Evolutionary conservation across 495 filamentous ascomycete genomes (phyloP).

Genomic region (Bacidia gigantensis): DNA sequence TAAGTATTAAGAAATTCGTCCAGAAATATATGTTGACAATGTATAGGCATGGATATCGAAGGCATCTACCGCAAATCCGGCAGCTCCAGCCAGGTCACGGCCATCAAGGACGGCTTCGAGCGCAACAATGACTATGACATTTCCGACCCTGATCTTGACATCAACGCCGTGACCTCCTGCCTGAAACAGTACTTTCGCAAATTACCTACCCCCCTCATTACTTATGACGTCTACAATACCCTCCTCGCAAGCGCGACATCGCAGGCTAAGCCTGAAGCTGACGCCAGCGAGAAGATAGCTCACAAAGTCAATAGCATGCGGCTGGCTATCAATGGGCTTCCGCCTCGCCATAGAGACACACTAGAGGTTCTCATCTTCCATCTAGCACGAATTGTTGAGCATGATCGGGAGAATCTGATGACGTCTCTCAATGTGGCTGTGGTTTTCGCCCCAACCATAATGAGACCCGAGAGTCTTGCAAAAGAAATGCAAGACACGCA

Average conservation of each 20-base stretch:
- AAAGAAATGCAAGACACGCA: conserved; percentile 95
- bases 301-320: conserved; percentile 52
- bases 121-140: conserved; percentile 74
- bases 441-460: conserved; percentile 95
- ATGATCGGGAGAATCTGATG: conserved; percentile 82
- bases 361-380: conserved; percentile 94
- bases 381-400: conserved; percentile 70
- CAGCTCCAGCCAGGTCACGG: conserved; percentile 72
- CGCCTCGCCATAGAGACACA: conserved; percentile 68
- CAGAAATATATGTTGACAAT: background rate
- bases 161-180: conserved; percentile 87
- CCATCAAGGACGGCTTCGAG: conserved; percentile 83
- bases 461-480: conserved; percentile 76
- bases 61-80: conserved; percentile 98
- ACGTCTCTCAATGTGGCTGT: conserved; percentile 88
- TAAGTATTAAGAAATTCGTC: conserved; percentile 20
- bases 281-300: conserved; percentile 24
- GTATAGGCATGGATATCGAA: conserved; percentile 86
- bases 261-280: conserved; percentile 9
- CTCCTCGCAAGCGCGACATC: conserved; percentile 56
- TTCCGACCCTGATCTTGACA: conserved; percentile 83
- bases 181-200: conserved; percentile 98
- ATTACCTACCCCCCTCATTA: conserved; percentile 80
- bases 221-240: conserved; percentile 81
- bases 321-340: conserved; percentile 59